A percentile compares a stretch with the other conserved stretches of the same genome.
Evolutionary conservation across 345 rosid species (phyloP).

Genomic region (Salix udensis): DNA sequence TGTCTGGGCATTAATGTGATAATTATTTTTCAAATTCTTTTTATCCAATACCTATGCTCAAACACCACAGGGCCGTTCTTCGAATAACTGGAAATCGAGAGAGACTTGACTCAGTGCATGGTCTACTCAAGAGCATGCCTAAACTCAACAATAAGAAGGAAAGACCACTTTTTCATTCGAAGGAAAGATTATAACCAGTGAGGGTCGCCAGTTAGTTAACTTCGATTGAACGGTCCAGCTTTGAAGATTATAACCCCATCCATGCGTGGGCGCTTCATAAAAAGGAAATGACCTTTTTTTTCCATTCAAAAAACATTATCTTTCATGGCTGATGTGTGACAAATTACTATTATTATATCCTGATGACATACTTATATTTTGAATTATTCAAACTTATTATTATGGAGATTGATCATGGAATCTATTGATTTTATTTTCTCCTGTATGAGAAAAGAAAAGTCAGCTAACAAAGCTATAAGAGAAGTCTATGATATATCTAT

Average conservation of each 20-base stretch:
- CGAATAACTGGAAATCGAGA: not conserved
- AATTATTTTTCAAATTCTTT: not conserved
- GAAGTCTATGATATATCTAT: accelerated
- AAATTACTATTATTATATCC: too few species aligned
- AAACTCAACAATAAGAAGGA: not conserved
- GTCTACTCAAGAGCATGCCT: not conserved
- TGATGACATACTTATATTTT: too few species aligned
- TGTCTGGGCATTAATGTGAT: too few species aligned
- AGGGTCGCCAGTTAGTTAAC: not conserved
- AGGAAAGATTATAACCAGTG: not conserved
- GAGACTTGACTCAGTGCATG: not conserved
- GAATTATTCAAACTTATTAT: too few species aligned
- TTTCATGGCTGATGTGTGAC: too few species aligned
- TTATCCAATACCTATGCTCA: not conserved
- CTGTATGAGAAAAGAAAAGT: too few species aligned
- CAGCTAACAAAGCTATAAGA: too few species aligned
- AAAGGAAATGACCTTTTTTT: not conserved
- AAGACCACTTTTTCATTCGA: too few species aligned
- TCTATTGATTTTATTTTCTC: too few species aligned
- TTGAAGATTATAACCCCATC: not conserved
- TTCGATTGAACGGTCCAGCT: too few species aligned
- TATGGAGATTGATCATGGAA: too few species aligned
- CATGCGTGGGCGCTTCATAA: not conserved
- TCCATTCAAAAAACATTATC: not conserved
- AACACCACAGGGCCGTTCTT: too few species aligned